Evolutionary conservation across 129 eudicot genomes (phyloP).

Genomic region (Gnaphalium uliginosum): DNA sequence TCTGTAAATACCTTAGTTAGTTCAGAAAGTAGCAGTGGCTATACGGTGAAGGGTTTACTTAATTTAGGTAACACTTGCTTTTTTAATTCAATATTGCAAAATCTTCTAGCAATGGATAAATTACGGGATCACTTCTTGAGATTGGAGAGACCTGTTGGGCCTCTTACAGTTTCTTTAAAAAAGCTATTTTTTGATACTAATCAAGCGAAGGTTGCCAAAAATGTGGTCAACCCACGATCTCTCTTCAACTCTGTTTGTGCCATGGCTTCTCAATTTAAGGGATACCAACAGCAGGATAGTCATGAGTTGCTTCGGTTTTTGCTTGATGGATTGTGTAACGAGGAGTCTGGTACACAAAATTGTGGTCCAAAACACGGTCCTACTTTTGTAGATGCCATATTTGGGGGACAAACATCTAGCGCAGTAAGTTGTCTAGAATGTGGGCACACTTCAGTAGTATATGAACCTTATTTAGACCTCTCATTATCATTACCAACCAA

Average conservation of each 20-base stretch:
- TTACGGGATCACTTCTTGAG: slow-evolving; percentile 53
- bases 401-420: slow-evolving; percentile 79
- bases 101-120: slow-evolving; percentile 60
- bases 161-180: slow-evolving; percentile 61
- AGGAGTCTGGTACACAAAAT: slow-evolving; percentile 49
- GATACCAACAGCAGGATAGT: slow-evolving; percentile 86
- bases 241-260: slow-evolving; percentile 68
- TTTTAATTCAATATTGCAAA: slow-evolving; percentile 77
- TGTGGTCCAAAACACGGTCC: slow-evolving; percentile 31
- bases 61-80: slow-evolving; percentile 90
- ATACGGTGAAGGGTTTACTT: slow-evolving; percentile 59
- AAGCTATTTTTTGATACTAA: slow-evolving; percentile 54
- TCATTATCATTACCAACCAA: slow-evolving; percentile 80
- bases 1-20: slow-evolving; percentile 16
- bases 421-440: slow-evolving; percentile 80
- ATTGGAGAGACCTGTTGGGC: slow-evolving; percentile 58
- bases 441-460: slow-evolving; percentile 69
- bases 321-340: slow-evolving; percentile 74
- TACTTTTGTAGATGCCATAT: slow-evolving; percentile 65
- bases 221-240: slow-evolving; percentile 59
- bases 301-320: slow-evolving; percentile 88
- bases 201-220: slow-evolving; percentile 33
- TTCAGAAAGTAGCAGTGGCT: slow-evolving; percentile 36
- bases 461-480: slow-evolving; percentile 84
- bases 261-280: slow-evolving; percentile 84